Base-by-base conservation (phyloP, 768 basidiomycete genomes). In the Hygrocybe coccinea region DNA sequence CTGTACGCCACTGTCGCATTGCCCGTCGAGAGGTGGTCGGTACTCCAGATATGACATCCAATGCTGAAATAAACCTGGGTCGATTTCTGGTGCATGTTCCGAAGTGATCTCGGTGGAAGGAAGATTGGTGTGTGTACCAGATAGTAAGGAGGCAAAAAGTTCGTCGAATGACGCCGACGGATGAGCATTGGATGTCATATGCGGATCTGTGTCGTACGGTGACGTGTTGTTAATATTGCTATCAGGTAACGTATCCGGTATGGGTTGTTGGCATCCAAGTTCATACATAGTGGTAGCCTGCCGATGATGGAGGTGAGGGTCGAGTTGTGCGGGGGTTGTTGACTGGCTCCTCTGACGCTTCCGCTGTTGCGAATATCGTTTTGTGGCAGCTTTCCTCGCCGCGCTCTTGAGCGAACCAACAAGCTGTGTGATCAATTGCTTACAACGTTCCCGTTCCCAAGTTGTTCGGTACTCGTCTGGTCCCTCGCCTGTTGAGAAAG, bases 401-500 rank as follows among this genome's bases (percentile, higher is more conserved):
- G 87, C 87, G 49, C 67, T 69, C 62, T 84, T 84, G 55, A 89
- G 78, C 10, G 89, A 69, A 19, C 72, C 71, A 14, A 85, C 71
- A 34, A 90, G 72, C 63, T 90, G 83, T 2, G 76, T 70, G 14
- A 87, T 73, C 34, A 91, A 71, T 60, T 80, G 81, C 57, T 80
- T 82, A 5, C 80, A 78, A 25, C 88, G 79, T 35, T 85, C 79
- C 45, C 70, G 76, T 58, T 83, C 79, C 89, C 89, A 90, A 24
- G 73, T 83, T 50, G 73, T 66, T 8, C 69, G 75, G 66, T 91
- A 91, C n/a, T 75, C 73, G 15, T 77, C 65, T 2, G 89, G 87
- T 1, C 86, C 89, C 60, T 91, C 85, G 25, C 87, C 89, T 47
- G 76, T 71, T 38, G 67, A 69, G 59, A 91, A 91, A 5, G 89